These are phyloP conservation scores for Leccinum subgranulosum DNA, from an alignment of 768 basidiomycete genomes.

Conservation along the genomic window DNA sequence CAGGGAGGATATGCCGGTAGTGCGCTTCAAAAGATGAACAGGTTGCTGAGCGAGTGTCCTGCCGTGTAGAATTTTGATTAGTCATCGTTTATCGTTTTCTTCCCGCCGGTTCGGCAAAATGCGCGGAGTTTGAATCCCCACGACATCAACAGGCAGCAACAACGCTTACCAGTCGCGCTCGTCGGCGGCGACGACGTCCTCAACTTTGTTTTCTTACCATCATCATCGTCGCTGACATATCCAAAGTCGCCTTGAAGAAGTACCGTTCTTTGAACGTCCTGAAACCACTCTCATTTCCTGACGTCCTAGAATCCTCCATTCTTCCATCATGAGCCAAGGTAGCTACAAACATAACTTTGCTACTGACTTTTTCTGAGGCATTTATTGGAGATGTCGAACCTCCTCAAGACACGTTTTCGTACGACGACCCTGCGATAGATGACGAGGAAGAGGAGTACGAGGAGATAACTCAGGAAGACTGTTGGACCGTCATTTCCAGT, in stretches of 20 bases:
- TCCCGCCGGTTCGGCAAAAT: background rate
- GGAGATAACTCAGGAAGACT: constrained; percentile 89
- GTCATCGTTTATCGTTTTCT: constrained; percentile 2
- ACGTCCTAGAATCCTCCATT: background rate
- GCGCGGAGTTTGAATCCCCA: constrained; percentile 14
- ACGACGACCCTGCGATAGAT: constrained; percentile 60
- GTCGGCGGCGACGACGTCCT: constrained; percentile 18
- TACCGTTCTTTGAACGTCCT: background rate
- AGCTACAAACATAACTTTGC: constrained; percentile 15
- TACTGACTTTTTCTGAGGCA: constrained; percentile 33
- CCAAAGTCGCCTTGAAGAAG: background rate
- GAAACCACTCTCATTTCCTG: background rate
- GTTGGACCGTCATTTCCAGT: constrained; percentile 93
- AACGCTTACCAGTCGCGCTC: constrained; percentile 26
- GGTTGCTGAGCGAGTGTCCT: constrained; percentile 37
- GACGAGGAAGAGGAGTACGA: constrained; percentile 58
- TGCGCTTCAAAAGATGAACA: constrained; percentile 47
- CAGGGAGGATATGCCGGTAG: constrained; percentile 52
- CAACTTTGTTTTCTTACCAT: constrained; percentile 12
- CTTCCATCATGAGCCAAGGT: constrained; percentile 32
- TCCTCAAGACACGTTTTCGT: constrained; percentile 46
- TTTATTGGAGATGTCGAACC: constrained; percentile 44
- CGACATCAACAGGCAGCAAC: constrained; percentile 23
- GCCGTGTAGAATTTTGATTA: constrained; percentile 6
- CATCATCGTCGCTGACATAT: constrained; percentile 3